Percentiles rank a stretch among this genome's conserved stretches.
Evolutionary conservation across 1,139 yeast genomes (phyloP).

Genomic region (Zygosaccharomyces sapae): DNA sequence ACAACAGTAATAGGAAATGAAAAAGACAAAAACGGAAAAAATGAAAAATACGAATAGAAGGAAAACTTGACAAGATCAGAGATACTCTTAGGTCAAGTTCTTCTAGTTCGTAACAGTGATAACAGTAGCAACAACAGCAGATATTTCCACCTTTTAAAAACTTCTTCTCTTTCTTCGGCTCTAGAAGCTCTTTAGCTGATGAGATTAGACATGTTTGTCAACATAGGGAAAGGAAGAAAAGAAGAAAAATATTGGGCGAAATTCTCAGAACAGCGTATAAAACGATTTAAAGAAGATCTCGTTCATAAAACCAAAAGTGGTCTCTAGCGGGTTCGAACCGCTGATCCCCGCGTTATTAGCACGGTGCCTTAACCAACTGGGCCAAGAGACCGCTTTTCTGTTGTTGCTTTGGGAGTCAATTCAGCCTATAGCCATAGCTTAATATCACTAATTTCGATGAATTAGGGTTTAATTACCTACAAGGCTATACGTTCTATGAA

Average conservation of each 20-base stretch:
- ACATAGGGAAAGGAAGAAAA: background rate
- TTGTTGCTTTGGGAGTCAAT: no score
- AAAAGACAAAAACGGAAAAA: background rate
- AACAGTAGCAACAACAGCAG: background rate
- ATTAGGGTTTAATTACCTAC: no score
- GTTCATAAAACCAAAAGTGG: slow-evolving; percentile 11
- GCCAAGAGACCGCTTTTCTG: slow-evolving; percentile 21
- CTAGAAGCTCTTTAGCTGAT: background rate
- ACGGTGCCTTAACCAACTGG: slow-evolving; percentile 31
- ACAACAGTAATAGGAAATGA: background rate
- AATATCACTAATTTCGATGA: no score
- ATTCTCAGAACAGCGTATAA: background rate
- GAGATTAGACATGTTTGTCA: slow-evolving; percentile 2
- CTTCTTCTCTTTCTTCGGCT: background rate
- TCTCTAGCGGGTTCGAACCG: slow-evolving; percentile 31
- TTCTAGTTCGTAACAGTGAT: background rate
- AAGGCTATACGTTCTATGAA: no score
- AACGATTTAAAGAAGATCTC: background rate
- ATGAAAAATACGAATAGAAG: slow-evolving; percentile 1
- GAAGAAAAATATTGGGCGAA: background rate
- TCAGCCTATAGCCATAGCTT: no score
- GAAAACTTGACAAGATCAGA: background rate
- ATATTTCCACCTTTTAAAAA: background rate
- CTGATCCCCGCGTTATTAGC: slow-evolving; percentile 31
- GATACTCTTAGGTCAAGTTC: background rate